Base-by-base conservation (phyloP, 495 filamentous ascomycete genomes). In the Penicillium desertorum region DNA sequence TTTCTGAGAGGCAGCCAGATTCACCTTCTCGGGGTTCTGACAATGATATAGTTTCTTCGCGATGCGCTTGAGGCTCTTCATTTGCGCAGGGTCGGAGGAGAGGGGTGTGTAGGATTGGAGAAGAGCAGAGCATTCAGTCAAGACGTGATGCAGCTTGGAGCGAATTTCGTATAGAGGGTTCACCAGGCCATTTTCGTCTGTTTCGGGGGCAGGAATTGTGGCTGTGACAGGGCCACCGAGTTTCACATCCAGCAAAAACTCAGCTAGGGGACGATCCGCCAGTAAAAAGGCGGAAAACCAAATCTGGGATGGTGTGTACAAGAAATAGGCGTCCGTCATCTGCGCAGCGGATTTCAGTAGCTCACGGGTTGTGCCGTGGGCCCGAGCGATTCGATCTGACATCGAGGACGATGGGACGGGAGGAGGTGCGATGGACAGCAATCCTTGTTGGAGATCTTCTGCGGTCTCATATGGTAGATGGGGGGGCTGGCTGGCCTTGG, bases 221-320 rank as follows among this genome's bases (percentile, higher is more conserved):
- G 56, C 47, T 46, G 51, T 49, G 46, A 63, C 50, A n/a, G 69
- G 63, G 0, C 62, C 67, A 30, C 75, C 75, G 43, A 96, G 81
- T 63, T 94, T 96, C 3, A 84, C 79, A 41, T 82, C 76, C 12
- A 98, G 80, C 66, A 95, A 88, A 59, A 87, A 86, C 60, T 83
- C 74, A 2, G 85, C 82, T 14, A 97, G 75, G 5, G 83, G 86
- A 37, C 78, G 75, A 65, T 98, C 94, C 0, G 85, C 88, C 52
- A 92, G 75, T 14, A 85, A 76, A 27, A 97, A 75, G 0, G 92
- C 85, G 0, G 90, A 85, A 19, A 96, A 79, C 86, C 90, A 92
- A 68, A 97, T 94, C 70, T 98, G 94, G 14, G 88, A 87, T 0
- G 94, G 95, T 3, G 95, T 96, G 73, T 90, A 98, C 65, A 96